Evolutionary conservation across 1,284 basidiomycete species (phyloP), one percentile per base, ranked within the genome.

Genomic region (Flammula alnicola): DNA sequence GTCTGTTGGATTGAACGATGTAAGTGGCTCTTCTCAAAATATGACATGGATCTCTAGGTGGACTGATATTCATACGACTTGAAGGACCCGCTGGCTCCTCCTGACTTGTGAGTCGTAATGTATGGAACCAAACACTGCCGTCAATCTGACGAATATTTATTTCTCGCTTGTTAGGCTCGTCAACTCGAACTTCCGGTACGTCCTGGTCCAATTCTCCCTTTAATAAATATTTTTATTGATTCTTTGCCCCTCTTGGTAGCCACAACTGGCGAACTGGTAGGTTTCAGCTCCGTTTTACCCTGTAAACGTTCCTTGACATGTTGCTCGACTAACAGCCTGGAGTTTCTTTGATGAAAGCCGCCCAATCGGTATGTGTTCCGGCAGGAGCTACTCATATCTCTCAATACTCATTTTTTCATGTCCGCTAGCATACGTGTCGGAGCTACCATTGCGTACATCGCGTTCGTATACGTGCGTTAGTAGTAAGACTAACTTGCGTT

Each of bases 11-110:
- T 55, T 85, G 44, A 77, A 83, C 60, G 64, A 76, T 54, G 81
- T 83, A 54, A 61, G 79, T 69, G 7, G 12, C 26, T 41, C 17
- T 52, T 23, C 6, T 35, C 20, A 19, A 35, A 8, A 23, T 42
- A 19, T 39, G 31, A 29, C 6, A n/a, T n/a, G n/a, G 38, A n/a
- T 17, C 9, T 19, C 11, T 31, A 9, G 14, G 19, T 5, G n/a
- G 5, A 3, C 17, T 46, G 30, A 40, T 31, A 29, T 25, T 8
- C 31, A 9, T 17, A 25, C 10, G 22, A 17, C 4, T 42, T 4
- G 25, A 29, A 84, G 81, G 81, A 84, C 52, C 77, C 81, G 9
- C 66, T 84, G 48, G 79, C 82, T 3, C 81, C 82, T 38, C 81
- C 81, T 33, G 82, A 84, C 32, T 46, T 65, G 65, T 67, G 41